Evolutionary conservation across 1,284 basidiomycete genomes (phyloP).

Genomic region (Cystobasidiaceae sp.): DNA sequence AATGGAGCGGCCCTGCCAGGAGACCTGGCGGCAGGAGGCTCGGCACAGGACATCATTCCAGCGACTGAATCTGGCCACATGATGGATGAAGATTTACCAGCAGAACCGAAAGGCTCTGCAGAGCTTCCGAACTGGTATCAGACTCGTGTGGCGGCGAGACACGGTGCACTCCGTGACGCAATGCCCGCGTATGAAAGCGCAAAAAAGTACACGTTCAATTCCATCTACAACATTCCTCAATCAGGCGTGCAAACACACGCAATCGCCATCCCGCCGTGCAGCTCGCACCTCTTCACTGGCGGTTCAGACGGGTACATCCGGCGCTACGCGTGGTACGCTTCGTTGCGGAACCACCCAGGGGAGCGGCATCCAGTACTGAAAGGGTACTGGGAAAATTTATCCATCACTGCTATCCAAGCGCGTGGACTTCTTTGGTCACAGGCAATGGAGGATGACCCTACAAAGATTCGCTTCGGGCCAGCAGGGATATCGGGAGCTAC

Average conservation of each 20-base stretch:
- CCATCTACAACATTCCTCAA: conserved; percentile 36
- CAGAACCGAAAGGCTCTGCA: neutral
- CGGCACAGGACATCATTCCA: no score
- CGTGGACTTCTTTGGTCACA: neutral
- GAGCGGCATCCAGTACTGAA: conserved; percentile 31
- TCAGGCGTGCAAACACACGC: conserved; percentile 32
- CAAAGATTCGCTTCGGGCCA: conserved; percentile 20
- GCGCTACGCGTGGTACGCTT: conserved; percentile 35
- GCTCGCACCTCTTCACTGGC: conserved; percentile 38
- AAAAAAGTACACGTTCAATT: conserved; percentile 30
- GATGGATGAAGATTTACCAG: neutral
- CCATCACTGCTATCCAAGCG: conserved; percentile 18
- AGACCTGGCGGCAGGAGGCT: no score
- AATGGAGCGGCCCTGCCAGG: no score
- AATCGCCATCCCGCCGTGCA: conserved; percentile 35
- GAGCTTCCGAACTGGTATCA: neutral
- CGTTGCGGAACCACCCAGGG: conserved; percentile 11
- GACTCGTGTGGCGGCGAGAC: conserved; percentile 11
- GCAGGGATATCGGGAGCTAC: conserved; percentile 9
- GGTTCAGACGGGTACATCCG: conserved; percentile 41
- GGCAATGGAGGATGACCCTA: conserved; percentile 11
- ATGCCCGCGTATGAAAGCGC: neutral
- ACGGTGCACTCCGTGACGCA: neutral
- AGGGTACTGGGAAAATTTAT: conserved; percentile 41
- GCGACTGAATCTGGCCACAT: no score